phyloP scores from a whole-genome alignment of 2,329 filamentous ascomycete species.

The Elsinoe perseae region DNA sequence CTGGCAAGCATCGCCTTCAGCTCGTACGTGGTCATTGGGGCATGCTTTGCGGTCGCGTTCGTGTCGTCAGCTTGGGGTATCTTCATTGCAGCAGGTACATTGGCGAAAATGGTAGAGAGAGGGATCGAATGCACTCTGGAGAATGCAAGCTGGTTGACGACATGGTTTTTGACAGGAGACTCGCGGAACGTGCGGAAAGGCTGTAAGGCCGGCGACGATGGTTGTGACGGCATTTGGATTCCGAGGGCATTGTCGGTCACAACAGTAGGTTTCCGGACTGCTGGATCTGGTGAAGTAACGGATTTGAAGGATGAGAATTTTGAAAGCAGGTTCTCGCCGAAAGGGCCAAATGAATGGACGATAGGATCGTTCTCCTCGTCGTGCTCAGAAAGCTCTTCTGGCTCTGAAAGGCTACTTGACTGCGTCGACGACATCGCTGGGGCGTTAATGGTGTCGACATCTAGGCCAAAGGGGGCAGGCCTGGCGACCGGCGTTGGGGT shows the following conservation, averaged over 20 bases:
- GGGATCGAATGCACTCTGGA: constrained; percentile 88
- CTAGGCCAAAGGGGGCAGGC: neutral
- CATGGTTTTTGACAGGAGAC: constrained; percentile 65
- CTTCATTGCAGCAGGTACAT: constrained; percentile 58
- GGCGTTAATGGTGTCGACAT: neutral
- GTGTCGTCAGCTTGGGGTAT: constrained; percentile 24
- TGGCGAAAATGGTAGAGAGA: constrained; percentile 77
- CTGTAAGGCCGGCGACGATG: constrained; percentile 17
- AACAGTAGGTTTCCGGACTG: constrained; percentile 25
- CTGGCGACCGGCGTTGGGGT: constrained; percentile 16
- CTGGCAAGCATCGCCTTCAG: constrained; percentile 65
- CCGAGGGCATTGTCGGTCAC: constrained; percentile 28
- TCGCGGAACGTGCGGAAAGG: constrained; percentile 27
- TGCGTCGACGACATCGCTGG: neutral
- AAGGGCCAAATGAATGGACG: constrained; percentile 84
- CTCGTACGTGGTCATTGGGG: constrained; percentile 50
- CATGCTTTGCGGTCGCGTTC: constrained; percentile 24
- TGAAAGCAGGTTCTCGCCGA: constrained; percentile 75
- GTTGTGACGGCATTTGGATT: constrained; percentile 19
- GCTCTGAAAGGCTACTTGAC: constrained; percentile 23
- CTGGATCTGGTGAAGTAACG: constrained; percentile 52
- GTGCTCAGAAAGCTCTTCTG: constrained; percentile 64
- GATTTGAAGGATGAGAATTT: constrained; percentile 72
- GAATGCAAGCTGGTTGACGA: constrained; percentile 91
- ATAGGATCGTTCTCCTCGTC: constrained; percentile 94